Base-by-base conservation (phyloP, 495 filamentous ascomycete genomes). In the Talaromyces trachyspermus region DNA sequence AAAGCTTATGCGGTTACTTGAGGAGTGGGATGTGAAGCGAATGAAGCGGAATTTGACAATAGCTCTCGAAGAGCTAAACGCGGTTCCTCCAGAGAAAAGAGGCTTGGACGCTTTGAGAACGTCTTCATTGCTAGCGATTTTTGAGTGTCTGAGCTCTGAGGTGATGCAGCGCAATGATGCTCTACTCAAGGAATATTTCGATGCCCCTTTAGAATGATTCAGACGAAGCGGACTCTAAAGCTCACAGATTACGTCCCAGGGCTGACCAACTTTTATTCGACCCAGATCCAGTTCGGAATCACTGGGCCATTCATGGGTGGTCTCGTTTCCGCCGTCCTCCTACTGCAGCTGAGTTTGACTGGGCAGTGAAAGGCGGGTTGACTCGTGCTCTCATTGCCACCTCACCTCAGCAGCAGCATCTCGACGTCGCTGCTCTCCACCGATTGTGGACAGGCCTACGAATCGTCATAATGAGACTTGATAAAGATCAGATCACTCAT, bases 261-360 rank as follows among this genome's bases (percentile, higher is more conserved):
- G 7, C 86, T 89, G 62, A 83, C 83, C 12, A 74, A 68, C 12
- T 95, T 95, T 54, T 96, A 2, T 95, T 95, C 54, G 79, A 84
- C 46, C 59, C 71, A 4, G 74, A 85, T 24, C 64, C 69, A 25
- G 61, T 59, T 35, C 76, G 85, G 32, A 70, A 67, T 19, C 65
- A 68, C 32, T 95, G 90, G 77, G 89, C 88, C 6, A 60, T 76
- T 18, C 63, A 71, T 20, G 74, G 81, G 1, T 94, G 86, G 80
- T 65, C 72, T 18, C 76, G 77, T 44, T 78, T 79, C 41, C 56
- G 66, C 10, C 61, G 75, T 2, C 69, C 69, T 14, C 74, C 88
- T 6, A 79, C 79, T 0, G 61, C 68, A 9, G 64, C 77, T 20
- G 84, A 90, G 49, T 96, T 94, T 57, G 85, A 92, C 22, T 89